These are phyloP conservation scores for Ophiocordyceps robertsii DNA, from an alignment of 2,329 filamentous ascomycete species.

Conservation along the genomic window DNA sequence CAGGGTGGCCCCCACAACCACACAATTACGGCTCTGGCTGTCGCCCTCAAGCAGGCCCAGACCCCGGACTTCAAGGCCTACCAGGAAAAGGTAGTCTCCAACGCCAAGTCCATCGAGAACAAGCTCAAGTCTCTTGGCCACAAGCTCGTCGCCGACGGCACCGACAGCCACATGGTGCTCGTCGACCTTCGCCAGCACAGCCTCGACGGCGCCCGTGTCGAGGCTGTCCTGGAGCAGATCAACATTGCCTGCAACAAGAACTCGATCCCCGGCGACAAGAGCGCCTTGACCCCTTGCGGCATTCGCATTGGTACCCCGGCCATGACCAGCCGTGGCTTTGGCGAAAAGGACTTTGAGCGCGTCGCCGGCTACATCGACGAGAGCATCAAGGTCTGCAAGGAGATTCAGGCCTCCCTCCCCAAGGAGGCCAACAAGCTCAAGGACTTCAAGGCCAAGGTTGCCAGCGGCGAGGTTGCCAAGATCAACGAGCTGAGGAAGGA, in stretches of 20 bases:
- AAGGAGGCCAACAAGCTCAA: constrained; percentile 99
- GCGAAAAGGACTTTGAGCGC: constrained; percentile 79
- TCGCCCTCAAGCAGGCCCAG: constrained; percentile 88
- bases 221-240: constrained; percentile 92
- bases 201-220: constrained; percentile 88
- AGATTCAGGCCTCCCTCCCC: constrained; percentile 70
- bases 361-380: constrained; percentile 84
- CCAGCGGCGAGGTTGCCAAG: constrained; percentile 61
- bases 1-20: constrained; percentile 99
- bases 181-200: constrained; percentile 78
- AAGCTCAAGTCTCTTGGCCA: constrained; percentile 80
- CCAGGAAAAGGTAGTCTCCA: constrained; percentile 82
- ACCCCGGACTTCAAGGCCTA: constrained; percentile 85
- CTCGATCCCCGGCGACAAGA: constrained; percentile 94
- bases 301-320: constrained; percentile 93
- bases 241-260: constrained; percentile 99
- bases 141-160: constrained; percentile 89
- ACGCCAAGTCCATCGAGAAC: constrained; percentile 81
- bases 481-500: constrained; percentile 81
- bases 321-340: constrained; percentile 94
- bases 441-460: constrained; percentile 95
- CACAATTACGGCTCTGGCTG: constrained; percentile 93
- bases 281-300: constrained; percentile 84
- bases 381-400: constrained; percentile 79
- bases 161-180: constrained; percentile 95